phyloP scores from a whole-genome alignment of 1,139 yeast species.

The Candida smagusa region DNA sequence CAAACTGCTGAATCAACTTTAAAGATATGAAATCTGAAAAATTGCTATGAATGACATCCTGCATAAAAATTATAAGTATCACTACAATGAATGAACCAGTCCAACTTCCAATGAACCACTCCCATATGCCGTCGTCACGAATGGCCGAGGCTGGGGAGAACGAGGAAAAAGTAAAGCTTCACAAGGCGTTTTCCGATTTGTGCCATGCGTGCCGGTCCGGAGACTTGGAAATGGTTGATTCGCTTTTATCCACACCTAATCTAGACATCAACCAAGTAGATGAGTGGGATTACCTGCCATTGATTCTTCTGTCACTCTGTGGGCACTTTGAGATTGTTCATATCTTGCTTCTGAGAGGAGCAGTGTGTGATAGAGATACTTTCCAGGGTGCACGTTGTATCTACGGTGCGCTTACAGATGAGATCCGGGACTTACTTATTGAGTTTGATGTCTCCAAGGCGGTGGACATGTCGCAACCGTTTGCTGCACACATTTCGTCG shows the following conservation, averaged over 20 bases:
- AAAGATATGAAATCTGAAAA: too few species aligned
- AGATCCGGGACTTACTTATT: slow-evolving; percentile 55
- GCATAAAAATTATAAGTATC: not conserved
- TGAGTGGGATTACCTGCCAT: slow-evolving; percentile 72
- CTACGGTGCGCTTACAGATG: slow-evolving; percentile 72
- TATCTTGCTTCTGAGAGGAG: slow-evolving; percentile 59
- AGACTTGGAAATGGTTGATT: slow-evolving; percentile 61
- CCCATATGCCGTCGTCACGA: slow-evolving; percentile 9
- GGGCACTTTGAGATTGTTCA: slow-evolving; percentile 67
- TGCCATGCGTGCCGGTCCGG: slow-evolving; percentile 69
- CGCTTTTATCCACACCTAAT: slow-evolving; percentile 49
- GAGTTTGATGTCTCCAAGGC: slow-evolving; percentile 67
- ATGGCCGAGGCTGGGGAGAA: not conserved
- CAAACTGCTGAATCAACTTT: too few species aligned
- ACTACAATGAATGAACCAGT: slow-evolving; percentile 1
- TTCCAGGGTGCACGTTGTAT: slow-evolving; percentile 78
- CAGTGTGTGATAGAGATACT: slow-evolving; percentile 74
- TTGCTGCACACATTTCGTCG: slow-evolving; percentile 65
- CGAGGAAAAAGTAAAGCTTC: slow-evolving; percentile 1
- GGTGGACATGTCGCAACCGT: slow-evolving; percentile 68
- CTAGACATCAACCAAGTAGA: slow-evolving; percentile 63
- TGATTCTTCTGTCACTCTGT: slow-evolving; percentile 69
- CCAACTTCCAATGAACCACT: slow-evolving; percentile 9
- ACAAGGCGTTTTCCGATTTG: slow-evolving; percentile 35
- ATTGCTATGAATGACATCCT: slow-evolving; percentile 1